A percentile compares a stretch with the other conserved stretches of the same genome.
Evolutionary conservation across 2,329 filamentous ascomycete species (phyloP).

Genomic region (Tolypocladium tropicale): DNA sequence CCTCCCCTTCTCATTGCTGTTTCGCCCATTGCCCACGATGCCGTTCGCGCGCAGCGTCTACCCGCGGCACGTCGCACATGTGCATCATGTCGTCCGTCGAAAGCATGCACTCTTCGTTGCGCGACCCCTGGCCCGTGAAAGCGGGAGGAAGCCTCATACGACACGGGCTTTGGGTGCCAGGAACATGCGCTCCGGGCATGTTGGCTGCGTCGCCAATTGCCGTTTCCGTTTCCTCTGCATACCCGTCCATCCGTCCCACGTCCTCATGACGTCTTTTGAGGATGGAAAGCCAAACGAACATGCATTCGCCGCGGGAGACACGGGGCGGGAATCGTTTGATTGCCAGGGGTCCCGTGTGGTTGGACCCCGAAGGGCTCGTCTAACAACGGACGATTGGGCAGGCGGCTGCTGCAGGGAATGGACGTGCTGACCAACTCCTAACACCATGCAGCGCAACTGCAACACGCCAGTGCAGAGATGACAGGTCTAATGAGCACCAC

Average conservation of each 20-base stretch:
- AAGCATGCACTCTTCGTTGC: neutral
- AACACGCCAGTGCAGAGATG: neutral
- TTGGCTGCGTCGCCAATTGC: neutral
- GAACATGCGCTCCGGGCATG: too few relatives aligned
- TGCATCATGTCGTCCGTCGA: neutral
- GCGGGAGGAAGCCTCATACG: neutral
- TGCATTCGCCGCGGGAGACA: neutral
- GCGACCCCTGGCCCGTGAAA: neutral
- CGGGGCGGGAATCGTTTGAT: neutral
- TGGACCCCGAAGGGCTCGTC: neutral
- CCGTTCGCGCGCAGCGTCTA: neutral
- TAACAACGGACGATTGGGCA: neutral
- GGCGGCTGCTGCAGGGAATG: neutral
- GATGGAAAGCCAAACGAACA: neutral
- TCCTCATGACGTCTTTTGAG: neutral
- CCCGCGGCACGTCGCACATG: neutral
- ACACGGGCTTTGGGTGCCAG: too few relatives aligned
- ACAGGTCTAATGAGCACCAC: neutral
- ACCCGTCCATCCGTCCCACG: neutral
- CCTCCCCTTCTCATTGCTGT: neutral
- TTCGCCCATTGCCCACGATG: neutral
- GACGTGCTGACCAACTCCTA: neutral
- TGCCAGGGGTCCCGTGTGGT: neutral
- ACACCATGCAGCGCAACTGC: neutral
- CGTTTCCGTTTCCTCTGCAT: neutral